phyloP scores from a whole-genome alignment of 2,329 filamentous ascomycete genomes.

The Geoglossum cookeanum region DNA sequence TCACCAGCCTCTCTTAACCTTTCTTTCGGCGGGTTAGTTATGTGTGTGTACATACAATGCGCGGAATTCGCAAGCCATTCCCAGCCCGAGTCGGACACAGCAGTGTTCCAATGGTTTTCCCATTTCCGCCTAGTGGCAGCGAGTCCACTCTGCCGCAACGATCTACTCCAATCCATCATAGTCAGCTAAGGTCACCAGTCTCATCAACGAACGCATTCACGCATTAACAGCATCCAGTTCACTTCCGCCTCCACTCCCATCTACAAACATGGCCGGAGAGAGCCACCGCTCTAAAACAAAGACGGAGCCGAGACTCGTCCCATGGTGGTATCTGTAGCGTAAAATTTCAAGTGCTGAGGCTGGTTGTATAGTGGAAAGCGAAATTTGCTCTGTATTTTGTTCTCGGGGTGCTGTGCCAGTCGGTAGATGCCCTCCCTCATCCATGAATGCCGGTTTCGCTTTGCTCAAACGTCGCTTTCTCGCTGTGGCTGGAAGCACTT shows the following conservation, averaged over 20 bases:
- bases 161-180: constrained; percentile 12
- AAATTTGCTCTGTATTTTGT: constrained; percentile 9
- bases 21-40: background rate
- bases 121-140: constrained; percentile 30
- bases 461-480: too few relatives aligned
- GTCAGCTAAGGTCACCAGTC: background rate
- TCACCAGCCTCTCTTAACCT: background rate
- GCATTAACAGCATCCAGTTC: constrained; percentile 34
- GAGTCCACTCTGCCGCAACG: constrained; percentile 27
- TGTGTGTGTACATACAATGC: constrained; percentile 21
- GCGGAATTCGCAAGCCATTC: constrained; percentile 32
- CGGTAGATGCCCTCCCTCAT: constrained; percentile 8
- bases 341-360: constrained; percentile 15
- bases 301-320: constrained; percentile 37
- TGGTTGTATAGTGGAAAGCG: constrained; percentile 18
- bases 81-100: constrained; percentile 31
- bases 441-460: constrained; percentile 15
- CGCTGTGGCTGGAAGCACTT: too few relatives aligned
- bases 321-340: constrained; percentile 31
- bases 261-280: constrained; percentile 29
- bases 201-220: constrained; percentile 8
- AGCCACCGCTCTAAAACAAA: constrained; percentile 44
- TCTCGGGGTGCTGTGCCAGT: constrained; percentile 3
- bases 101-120: constrained; percentile 33
- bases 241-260: constrained; percentile 21